Percentiles rank a stretch among this genome's conserved stretches.
Conservation (phyloP, 2,329 filamentous ascomycete species). For the Trichoderma koningiopsis region DNA sequence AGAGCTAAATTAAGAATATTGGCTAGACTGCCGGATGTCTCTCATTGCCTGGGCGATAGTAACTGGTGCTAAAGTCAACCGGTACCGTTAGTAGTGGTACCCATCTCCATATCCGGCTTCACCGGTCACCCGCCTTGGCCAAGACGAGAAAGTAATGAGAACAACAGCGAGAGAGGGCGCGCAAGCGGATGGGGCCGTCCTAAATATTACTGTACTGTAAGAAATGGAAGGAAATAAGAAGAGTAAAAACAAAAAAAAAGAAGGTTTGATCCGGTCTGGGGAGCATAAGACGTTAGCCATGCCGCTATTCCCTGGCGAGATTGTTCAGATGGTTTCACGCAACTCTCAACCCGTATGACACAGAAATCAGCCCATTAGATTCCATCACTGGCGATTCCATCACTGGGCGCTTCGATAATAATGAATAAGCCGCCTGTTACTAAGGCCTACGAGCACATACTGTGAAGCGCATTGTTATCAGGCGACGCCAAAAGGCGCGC, state of each 20-base stretch:
- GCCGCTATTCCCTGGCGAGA: conserved; percentile 1
- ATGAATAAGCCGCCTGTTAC: background rate
- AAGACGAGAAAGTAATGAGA: background rate
- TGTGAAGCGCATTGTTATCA: conserved; percentile 18
- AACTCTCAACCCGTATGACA: conserved; percentile 17
- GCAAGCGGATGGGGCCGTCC: background rate
- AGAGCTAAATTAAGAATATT: background rate
- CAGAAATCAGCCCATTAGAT: conserved; percentile 22
- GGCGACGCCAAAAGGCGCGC: conserved; percentile 15
- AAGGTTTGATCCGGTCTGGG: conserved; percentile 7
- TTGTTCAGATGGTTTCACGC: background rate
- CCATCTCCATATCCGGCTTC: conserved; percentile 17
- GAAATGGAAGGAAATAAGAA: background rate
- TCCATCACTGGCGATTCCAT: conserved; percentile 7
- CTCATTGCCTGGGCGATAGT: conserved; percentile 1
- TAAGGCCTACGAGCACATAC: too few species aligned
- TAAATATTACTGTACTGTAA: background rate
- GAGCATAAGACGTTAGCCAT: background rate
- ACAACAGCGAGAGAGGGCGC: conserved; percentile 6
- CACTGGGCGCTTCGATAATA: background rate
- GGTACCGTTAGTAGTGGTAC: conserved; percentile 8
- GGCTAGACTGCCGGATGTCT: background rate
- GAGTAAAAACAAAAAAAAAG: background rate
- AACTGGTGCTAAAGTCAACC: background rate
- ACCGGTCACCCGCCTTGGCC: conserved; percentile 15